Conservation (phyloP, 495 filamentous ascomycete genomes). For the Podospora pseudopauciseta region DNA sequence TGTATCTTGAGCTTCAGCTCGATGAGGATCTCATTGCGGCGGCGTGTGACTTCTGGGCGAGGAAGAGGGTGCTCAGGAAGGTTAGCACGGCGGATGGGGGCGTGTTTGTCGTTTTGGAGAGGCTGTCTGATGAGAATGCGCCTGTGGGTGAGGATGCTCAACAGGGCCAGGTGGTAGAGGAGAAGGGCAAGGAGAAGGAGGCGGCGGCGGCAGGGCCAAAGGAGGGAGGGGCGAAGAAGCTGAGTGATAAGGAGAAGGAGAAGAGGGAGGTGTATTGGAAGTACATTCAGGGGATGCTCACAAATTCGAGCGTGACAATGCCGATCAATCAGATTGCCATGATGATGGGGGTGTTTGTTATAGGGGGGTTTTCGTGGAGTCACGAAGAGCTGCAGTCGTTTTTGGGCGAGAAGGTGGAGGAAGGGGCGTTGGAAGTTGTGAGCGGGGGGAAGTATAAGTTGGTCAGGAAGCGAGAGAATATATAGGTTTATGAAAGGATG, state of each 20-base stretch:
- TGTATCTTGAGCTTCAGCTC: conserved; percentile 69
- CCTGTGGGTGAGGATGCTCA: conserved; percentile 27
- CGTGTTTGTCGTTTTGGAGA: conserved; percentile 43
- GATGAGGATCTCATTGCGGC: conserved; percentile 67
- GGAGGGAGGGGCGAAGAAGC: conserved; percentile 36
- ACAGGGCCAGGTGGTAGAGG: conserved; percentile 29
- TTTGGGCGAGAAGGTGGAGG: conserved; percentile 66
- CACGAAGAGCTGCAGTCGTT: conserved; percentile 73
- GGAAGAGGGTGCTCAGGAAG: conserved; percentile 69
- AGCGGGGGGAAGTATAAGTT: conserved; percentile 66
- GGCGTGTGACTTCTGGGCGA: conserved; percentile 82
- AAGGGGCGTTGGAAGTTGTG: conserved; percentile 66
- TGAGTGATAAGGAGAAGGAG: conserved; percentile 56
- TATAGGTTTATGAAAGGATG: too few relatives aligned
- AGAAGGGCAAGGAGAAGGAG: not conserved
- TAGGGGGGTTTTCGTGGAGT: conserved; percentile 78
- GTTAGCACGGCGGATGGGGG: conserved; percentile 35
- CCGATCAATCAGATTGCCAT: conserved; percentile 74
- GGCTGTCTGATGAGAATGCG: conserved; percentile 24
- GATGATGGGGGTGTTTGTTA: conserved; percentile 89
- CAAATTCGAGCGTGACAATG: conserved; percentile 76
- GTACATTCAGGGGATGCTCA: conserved; percentile 92
- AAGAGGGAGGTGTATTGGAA: conserved; percentile 82
- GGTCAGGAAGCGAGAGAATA: conserved; percentile 40
- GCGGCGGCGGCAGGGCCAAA: not conserved